These are phyloP conservation scores for Stenocarpella maydis DNA, from an alignment of 2,329 filamentous ascomycete species.

Conservation along the genomic window DNA sequence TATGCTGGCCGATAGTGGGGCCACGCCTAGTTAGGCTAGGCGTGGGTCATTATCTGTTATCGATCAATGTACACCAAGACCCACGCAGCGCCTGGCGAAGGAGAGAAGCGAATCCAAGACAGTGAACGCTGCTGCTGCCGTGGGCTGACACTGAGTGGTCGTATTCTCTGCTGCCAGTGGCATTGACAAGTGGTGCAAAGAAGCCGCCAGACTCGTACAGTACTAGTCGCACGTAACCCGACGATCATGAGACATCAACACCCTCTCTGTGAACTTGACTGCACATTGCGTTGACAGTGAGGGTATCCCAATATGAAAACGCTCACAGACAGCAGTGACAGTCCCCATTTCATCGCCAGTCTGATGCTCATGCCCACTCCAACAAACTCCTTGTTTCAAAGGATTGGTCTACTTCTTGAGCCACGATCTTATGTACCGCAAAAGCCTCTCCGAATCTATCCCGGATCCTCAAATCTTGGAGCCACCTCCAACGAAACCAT, in stretches of 20 bases:
- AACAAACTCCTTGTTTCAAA: constrained; percentile 8
- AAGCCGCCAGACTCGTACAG: no score
- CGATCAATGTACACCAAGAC: no score
- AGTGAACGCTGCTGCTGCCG: no score
- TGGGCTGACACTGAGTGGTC: background rate
- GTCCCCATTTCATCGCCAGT: background rate
- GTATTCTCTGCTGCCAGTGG: background rate
- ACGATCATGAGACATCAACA: background rate
- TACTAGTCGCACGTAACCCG: background rate
- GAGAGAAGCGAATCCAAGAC: background rate
- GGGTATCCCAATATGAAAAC: background rate
- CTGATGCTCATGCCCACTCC: background rate
- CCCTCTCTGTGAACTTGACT: background rate
- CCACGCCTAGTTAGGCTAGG: background rate
- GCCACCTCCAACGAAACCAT: constrained; percentile 70
- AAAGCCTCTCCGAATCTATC: background rate
- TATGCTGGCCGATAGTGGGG: constrained; percentile 14
- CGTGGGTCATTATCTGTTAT: constrained; percentile 12
- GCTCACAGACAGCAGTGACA: background rate
- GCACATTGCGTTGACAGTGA: background rate
- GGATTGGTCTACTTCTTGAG: constrained; percentile 12
- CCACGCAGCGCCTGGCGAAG: background rate
- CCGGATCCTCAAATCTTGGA: constrained; percentile 57
- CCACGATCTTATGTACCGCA: background rate
- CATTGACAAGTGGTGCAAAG: background rate